Percentiles rank a stretch among this genome's conserved stretches.
Conservation (phyloP, 257 asterid species). For the Capsicum rhomboideum region DNA sequence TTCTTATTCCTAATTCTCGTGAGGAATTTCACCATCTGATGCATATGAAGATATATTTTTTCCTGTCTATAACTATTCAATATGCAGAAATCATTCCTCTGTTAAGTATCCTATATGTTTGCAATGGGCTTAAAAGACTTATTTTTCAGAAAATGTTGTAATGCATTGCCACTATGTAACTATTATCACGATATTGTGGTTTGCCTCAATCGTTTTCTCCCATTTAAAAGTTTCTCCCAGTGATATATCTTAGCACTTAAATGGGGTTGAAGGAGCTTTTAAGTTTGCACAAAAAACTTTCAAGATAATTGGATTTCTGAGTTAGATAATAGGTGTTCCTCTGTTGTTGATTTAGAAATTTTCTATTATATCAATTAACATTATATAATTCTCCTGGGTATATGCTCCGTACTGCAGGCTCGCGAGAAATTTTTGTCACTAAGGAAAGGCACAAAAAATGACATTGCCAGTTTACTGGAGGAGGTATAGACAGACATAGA, state of each 20-base stretch:
- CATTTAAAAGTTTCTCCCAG: neutral
- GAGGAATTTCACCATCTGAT: neutral
- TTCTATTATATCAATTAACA: neutral
- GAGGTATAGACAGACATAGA: constrained; percentile 47
- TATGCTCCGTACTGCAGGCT: constrained; percentile 44
- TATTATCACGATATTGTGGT: neutral
- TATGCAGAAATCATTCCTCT: neutral
- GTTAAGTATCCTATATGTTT: neutral
- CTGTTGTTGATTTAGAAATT: neutral
- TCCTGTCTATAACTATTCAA: neutral
- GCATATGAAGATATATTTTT: neutral
- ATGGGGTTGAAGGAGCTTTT: neutral
- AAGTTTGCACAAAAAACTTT: neutral
- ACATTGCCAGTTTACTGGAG: constrained; percentile 71
- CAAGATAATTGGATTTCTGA: neutral
- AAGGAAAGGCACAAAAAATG: constrained; percentile 87
- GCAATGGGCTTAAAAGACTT: neutral
- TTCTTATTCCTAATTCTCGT: constrained; percentile 11
- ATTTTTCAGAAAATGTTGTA: neutral
- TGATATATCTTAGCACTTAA: neutral
- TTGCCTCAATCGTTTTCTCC: neutral
- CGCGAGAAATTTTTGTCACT: constrained; percentile 93
- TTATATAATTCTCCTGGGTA: neutral
- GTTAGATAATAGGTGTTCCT: neutral
- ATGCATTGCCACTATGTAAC: neutral